phyloP scores from a whole-genome alignment of 495 filamentous ascomycete species.

The Penicillium cataractarum region DNA sequence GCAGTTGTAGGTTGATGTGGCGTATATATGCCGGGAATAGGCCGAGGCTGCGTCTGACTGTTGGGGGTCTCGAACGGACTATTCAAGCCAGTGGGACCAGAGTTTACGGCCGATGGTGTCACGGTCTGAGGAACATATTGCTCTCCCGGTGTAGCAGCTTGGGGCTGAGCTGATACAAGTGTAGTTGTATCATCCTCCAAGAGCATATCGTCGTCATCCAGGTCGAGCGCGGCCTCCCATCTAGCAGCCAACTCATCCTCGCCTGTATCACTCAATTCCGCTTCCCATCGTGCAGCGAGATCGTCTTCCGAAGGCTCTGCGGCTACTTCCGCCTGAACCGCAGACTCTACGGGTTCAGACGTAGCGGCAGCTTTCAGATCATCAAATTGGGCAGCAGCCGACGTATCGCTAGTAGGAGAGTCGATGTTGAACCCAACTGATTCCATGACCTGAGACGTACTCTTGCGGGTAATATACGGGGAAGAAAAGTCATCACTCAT shows the following conservation, averaged over 20 bases:
- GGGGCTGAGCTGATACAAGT: constrained; percentile 25
- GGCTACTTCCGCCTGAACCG: constrained; percentile 19
- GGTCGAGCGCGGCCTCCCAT: constrained; percentile 80
- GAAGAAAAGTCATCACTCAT: constrained; percentile 18
- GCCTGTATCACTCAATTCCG: constrained; percentile 64
- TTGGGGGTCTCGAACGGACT: constrained; percentile 42
- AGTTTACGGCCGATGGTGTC: constrained; percentile 12
- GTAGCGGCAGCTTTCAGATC: constrained; percentile 34
- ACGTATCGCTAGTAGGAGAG: constrained; percentile 37
- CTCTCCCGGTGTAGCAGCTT: constrained; percentile 23
- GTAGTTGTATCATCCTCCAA: constrained; percentile 59
- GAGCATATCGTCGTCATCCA: constrained; percentile 76
- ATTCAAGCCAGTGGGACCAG: constrained; percentile 22
- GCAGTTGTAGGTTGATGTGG: constrained; percentile 51
- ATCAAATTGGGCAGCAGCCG: constrained; percentile 38
- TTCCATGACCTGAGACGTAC: constrained; percentile 45
- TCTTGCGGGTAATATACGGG: constrained; percentile 46
- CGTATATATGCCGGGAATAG: constrained; percentile 36
- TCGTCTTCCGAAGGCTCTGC: constrained; percentile 55
- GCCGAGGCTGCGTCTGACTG: constrained; percentile 22
- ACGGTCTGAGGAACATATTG: constrained; percentile 20
- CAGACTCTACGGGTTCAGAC: constrained; percentile 13
- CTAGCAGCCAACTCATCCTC: constrained; percentile 73
- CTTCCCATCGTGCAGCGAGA: constrained; percentile 81
- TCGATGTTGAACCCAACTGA: constrained; percentile 33